Evolutionary conservation across 2,329 filamentous ascomycete genomes (phyloP), one percentile per base, ranked within the genome.

Genomic region (Fusarium anthophilum): DNA sequence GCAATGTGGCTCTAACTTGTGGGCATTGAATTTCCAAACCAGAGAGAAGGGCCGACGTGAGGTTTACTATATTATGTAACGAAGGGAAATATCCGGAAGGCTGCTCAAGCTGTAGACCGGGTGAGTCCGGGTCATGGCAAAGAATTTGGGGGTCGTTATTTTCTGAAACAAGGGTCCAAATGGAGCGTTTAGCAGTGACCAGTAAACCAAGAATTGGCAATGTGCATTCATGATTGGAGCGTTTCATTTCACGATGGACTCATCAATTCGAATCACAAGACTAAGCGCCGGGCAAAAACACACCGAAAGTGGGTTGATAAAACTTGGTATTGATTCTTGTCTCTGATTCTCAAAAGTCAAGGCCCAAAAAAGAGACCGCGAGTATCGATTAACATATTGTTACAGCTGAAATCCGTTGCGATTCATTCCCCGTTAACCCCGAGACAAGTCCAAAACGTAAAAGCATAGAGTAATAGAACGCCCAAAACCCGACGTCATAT

Each of bases 1-100:
- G 81, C 82, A 18, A 82, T 78, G 77, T 87, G 20, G 83, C 88
- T 48, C 73, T 77, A 50, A 87, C 87, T 73, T 88, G 72, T 85
- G 66, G 86, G 85, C 41, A 87, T 88, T 66, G 80, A 64, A 76
- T 85, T 79, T 48, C 80, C 80, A 48, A 81, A 83, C 82, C 79
- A 28, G 12, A 47, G 59, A 65, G 35, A 80, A 86, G 87, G 84
- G 82, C 85, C 63, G 81, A 63, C 48, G 48, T 50, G 60, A 56
- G 35, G 57, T 70, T 63, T 48, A 57, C 66, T 32, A 54, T 43
- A 39, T 66, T 70, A 70, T 66, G 67, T 76, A 66, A 70, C 84
- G 59, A 57, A 70, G 70, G 77, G 63, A 75, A 66, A 26, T 69
- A 70, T 22, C 58, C 69, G 75, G 75, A 47, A 41, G 20, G 5